Percentiles rank a stretch among this genome's conserved stretches.
phyloP scores from a whole-genome alignment of 208 protist genomes.

The Willaertia magna region DNA sequence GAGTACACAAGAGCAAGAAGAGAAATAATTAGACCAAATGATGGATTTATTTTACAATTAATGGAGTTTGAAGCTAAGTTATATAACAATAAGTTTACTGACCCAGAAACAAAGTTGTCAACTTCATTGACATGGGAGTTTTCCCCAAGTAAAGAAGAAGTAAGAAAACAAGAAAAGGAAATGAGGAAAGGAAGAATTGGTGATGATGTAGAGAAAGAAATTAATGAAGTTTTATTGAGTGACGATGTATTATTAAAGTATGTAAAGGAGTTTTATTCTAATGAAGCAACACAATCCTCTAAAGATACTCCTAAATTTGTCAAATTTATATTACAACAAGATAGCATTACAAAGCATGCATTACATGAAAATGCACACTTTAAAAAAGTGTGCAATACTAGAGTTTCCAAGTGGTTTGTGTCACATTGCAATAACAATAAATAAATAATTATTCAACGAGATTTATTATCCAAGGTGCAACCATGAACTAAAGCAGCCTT shows the following conservation, averaged over 20 bases:
- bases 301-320: not conserved
- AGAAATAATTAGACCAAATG: slow-evolving; percentile 9
- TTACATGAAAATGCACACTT: not conserved
- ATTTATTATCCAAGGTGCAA: too few relatives aligned
- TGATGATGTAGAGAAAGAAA: not conserved
- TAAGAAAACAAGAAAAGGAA: not conserved
- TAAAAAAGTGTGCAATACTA: too few relatives aligned
- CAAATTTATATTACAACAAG: not conserved
- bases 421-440: too few relatives aligned
- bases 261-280: not conserved
- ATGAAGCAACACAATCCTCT: not conserved
- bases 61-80: not conserved
- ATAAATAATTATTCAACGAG: too few relatives aligned
- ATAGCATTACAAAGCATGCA: not conserved
- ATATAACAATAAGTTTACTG: not conserved
- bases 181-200: not conserved
- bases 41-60: slow-evolving; percentile 6
- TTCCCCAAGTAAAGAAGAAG: not conserved
- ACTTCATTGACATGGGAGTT: not conserved
- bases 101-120: not conserved
- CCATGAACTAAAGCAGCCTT: too few relatives aligned
- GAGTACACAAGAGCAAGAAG: not conserved
- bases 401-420: too few relatives aligned
- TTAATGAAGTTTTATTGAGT: not conserved
- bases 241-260: not conserved